A percentile compares a stretch with the other conserved stretches of the same genome.
phyloP scores from a whole-genome alignment of 768 basidiomycete genomes.

The Lactarius trivialis region DNA sequence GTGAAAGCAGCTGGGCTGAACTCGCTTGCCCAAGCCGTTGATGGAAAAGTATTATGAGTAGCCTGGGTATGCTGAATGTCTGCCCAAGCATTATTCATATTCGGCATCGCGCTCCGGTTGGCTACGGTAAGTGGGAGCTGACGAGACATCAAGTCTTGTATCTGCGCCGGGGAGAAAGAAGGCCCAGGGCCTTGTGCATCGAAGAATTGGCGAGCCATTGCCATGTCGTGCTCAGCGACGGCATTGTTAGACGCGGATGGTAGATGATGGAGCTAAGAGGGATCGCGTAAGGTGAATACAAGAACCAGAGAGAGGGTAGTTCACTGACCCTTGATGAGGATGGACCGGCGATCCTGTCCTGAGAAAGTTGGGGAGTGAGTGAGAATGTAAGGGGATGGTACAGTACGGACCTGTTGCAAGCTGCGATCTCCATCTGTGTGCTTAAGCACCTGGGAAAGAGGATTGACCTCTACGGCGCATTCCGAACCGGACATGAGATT shows the following conservation, averaged over 20 bases:
- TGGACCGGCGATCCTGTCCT: constrained; percentile 73
- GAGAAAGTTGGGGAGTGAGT: neutral
- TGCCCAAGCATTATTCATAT: constrained; percentile 17
- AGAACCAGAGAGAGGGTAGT: neutral
- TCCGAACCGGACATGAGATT: constrained; percentile 83
- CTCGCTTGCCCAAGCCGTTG: constrained; percentile 25
- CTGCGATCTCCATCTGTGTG: constrained; percentile 86
- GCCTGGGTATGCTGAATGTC: constrained; percentile 5
- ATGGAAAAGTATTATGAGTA: neutral
- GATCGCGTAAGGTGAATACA: neutral
- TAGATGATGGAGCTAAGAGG: constrained; percentile 62
- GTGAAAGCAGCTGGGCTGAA: constrained; percentile 8
- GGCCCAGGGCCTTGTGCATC: constrained; percentile 35
- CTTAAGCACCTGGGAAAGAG: constrained; percentile 83
- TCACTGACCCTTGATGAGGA: constrained; percentile 59
- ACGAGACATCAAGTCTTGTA: constrained; percentile 29
- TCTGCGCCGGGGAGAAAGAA: constrained; percentile 34
- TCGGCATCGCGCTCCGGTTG: neutral
- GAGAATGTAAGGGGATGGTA: neutral
- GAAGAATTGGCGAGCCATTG: constrained; percentile 78
- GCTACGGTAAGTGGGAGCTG: constrained; percentile 30
- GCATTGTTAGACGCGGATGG: constrained; percentile 47
- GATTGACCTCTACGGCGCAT: constrained; percentile 79
- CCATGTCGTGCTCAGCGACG: constrained; percentile 58
- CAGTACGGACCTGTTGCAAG: constrained; percentile 62